Evolutionary conservation across 495 filamentous ascomycete species (phyloP).

Genomic region (Cryomyces antarcticus): DNA sequence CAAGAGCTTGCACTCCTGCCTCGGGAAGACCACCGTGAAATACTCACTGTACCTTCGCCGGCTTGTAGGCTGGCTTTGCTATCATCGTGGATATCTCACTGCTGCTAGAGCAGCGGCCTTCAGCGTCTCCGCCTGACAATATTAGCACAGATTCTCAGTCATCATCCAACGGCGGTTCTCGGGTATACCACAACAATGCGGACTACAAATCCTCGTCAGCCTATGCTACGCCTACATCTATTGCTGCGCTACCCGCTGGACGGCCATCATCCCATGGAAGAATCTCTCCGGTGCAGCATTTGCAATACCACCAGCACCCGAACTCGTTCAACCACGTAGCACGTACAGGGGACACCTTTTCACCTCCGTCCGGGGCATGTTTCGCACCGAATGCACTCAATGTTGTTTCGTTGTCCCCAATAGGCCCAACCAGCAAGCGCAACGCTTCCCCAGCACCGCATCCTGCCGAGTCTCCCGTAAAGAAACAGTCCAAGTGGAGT

Average conservation of each 20-base stretch:
- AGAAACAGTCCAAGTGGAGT: slow-evolving; percentile 94
- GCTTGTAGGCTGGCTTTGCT: slow-evolving; percentile 10
- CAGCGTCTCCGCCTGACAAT: slow-evolving; percentile 40
- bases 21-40: too few relatives aligned
- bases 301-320: slow-evolving; percentile 3
- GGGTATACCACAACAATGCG: neutral
- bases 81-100: slow-evolving; percentile 81
- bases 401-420: too few relatives aligned
- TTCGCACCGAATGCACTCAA: too few relatives aligned
- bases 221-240: slow-evolving; percentile 5
- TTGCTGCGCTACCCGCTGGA: neutral
- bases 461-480: slow-evolving; percentile 54
- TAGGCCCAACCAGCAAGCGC: slow-evolving; percentile 22
- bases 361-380: neutral
- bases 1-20: too few relatives aligned
- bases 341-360: neutral
- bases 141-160: slow-evolving; percentile 12
- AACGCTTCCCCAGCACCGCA: slow-evolving; percentile 23
- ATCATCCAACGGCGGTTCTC: slow-evolving; percentile 8
- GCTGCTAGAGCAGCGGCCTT: slow-evolving; percentile 59
- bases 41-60: too few relatives aligned
- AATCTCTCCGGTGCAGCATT: neutral
- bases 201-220: slow-evolving; percentile 4
- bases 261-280: too few relatives aligned
- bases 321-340: neutral